These are phyloP conservation scores for Vachellia collinsii DNA, from an alignment of 306 rosid genomes.

Conservation along the genomic window DNA sequence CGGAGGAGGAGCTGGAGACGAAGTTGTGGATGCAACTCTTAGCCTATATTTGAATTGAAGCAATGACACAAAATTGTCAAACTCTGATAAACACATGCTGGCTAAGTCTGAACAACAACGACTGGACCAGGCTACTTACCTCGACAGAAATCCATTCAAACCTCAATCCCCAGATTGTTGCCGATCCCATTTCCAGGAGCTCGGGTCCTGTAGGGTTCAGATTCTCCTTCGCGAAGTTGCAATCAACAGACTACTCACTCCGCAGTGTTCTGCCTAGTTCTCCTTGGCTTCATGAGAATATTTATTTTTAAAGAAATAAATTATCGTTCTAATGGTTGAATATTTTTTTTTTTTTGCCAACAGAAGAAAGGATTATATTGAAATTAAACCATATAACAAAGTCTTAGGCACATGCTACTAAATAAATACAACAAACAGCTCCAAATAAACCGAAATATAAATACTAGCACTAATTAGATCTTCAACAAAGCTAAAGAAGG, in stretches of 20 bases:
- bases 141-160: conserved; percentile 10
- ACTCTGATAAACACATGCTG: background rate
- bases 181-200: background rate
- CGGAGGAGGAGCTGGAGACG: background rate
- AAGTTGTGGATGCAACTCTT: background rate
- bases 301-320: too few relatives aligned
- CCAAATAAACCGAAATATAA: too few relatives aligned
- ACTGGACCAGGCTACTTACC: background rate
- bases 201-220: background rate
- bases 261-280: background rate
- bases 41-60: background rate
- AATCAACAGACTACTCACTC: background rate
- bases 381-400: too few relatives aligned
- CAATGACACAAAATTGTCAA: background rate
- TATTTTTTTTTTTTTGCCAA: too few relatives aligned
- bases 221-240: background rate
- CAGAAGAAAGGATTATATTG: too few relatives aligned
- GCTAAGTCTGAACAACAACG: background rate
- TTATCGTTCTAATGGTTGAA: too few relatives aligned
- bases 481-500: too few relatives aligned
- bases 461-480: too few relatives aligned
- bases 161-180: conserved; percentile 4
- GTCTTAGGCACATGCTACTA: too few relatives aligned
- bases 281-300: too few relatives aligned
- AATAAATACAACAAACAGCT: too few relatives aligned